Conservation (phyloP, 1,284 basidiomycete species). For the Marasmius sp. region DNA sequence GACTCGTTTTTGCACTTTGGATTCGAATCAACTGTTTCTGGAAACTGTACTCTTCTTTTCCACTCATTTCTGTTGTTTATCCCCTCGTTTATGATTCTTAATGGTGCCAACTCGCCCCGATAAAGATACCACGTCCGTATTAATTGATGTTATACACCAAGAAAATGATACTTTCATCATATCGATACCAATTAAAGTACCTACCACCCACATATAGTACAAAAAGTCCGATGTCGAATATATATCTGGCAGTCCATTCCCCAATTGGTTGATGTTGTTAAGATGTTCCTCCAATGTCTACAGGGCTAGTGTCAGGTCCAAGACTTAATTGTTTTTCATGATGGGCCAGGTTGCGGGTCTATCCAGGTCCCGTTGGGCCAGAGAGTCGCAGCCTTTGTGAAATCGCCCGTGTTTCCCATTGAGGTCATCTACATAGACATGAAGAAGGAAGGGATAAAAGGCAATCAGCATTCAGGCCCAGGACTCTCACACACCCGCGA, state of each 20-base stretch:
- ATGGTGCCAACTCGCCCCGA: neutral
- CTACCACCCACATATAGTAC: neutral
- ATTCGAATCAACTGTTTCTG: too few relatives aligned
- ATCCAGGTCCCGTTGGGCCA: slow-evolving; percentile 84
- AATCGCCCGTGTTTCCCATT: slow-evolving; percentile 65
- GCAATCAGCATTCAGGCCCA: neutral
- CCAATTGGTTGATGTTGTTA: too few relatives aligned
- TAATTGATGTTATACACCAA: neutral
- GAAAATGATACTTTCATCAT: neutral
- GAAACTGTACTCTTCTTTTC: neutral
- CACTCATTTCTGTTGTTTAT: slow-evolving; percentile 1
- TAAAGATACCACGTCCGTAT: neutral
- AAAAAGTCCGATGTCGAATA: too few relatives aligned
- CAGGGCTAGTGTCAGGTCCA: neutral
- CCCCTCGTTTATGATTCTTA: neutral
- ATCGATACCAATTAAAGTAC: neutral
- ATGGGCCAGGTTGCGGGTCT: slow-evolving; percentile 67
- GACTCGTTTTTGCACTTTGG: neutral
- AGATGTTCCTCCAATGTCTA: neutral
- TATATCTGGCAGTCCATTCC: too few relatives aligned
- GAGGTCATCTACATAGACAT: slow-evolving; percentile 48
- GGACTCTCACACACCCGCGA: slow-evolving; percentile 1
- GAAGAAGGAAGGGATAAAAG: neutral
- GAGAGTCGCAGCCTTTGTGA: slow-evolving; percentile 76
- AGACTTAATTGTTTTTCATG: slow-evolving; percentile 30